phyloP scores from a whole-genome alignment of 768 basidiomycete species.

The Sarcodon sp. region DNA sequence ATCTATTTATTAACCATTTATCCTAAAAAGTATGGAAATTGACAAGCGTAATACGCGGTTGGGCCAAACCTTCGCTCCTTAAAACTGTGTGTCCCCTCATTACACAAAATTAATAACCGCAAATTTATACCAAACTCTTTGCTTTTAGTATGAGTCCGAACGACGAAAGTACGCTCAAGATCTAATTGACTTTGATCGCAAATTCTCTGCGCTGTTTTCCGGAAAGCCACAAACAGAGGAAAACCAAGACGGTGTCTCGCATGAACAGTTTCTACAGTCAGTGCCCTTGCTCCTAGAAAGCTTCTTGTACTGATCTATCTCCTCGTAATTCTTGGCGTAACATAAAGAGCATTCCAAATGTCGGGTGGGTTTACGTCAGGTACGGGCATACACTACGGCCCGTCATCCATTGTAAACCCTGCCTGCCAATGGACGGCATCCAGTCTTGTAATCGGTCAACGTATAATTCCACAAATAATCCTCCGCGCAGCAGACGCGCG shows the following conservation, averaged over 20 bases:
- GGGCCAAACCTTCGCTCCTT: slow-evolving; percentile 30
- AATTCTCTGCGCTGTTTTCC: slow-evolving; percentile 38
- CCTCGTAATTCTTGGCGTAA: too few relatives aligned
- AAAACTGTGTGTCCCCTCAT: slow-evolving; percentile 25
- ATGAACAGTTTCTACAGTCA: slow-evolving; percentile 32
- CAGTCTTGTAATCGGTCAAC: slow-evolving; percentile 34
- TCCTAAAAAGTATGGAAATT: slow-evolving; percentile 34
- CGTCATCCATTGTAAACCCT: slow-evolving; percentile 23
- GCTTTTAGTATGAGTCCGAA: slow-evolving; percentile 34
- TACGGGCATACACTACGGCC: slow-evolving; percentile 34
- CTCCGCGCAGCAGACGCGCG: slow-evolving; percentile 32
- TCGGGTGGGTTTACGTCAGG: slow-evolving; percentile 36
- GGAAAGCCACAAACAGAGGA: slow-evolving; percentile 31
- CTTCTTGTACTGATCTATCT: too few relatives aligned
- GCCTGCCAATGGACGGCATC: slow-evolving; percentile 23
- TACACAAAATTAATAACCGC: not conserved
- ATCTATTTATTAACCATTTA: not conserved
- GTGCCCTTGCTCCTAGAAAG: slow-evolving; percentile 2
- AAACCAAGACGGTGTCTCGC: slow-evolving; percentile 31
- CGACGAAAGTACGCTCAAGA: slow-evolving; percentile 41
- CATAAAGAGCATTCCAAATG: slow-evolving; percentile 26
- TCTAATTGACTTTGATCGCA: slow-evolving; percentile 39
- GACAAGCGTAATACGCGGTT: slow-evolving; percentile 32
- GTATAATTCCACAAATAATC: slow-evolving; percentile 33
- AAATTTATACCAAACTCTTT: not conserved